Conservation (phyloP, 768 basidiomycete genomes). For the Termitomyces sp. region DNA sequence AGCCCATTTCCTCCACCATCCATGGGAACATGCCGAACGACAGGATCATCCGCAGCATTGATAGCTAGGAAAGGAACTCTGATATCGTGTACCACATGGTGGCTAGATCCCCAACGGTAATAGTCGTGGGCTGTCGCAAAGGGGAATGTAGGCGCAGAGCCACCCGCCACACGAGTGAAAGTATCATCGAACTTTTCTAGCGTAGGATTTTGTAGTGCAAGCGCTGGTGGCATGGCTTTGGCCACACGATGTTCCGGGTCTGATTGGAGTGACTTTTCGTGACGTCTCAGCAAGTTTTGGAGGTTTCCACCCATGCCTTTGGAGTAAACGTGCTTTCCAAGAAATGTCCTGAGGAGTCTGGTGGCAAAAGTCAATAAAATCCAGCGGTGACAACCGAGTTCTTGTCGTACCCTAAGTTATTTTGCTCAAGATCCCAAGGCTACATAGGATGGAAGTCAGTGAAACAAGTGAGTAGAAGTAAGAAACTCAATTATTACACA, state of each 20-base stretch:
- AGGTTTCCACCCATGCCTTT: slow-evolving; percentile 77
- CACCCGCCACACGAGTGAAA: slow-evolving; percentile 65
- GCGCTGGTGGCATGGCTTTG: slow-evolving; percentile 37
- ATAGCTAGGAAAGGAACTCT: slow-evolving; percentile 71
- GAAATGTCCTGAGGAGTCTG: slow-evolving; percentile 51
- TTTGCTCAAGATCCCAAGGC: slow-evolving; percentile 50
- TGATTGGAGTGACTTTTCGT: slow-evolving; percentile 39
- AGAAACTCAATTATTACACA: slow-evolving; percentile 50
- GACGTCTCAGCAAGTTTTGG: slow-evolving; percentile 46
- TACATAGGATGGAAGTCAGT: slow-evolving; percentile 20
- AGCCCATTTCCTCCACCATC: slow-evolving; percentile 46
- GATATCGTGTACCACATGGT: slow-evolving; percentile 52
- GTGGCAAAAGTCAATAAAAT: slow-evolving; percentile 3
- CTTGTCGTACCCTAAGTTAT: slow-evolving; percentile 37
- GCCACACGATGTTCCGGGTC: slow-evolving; percentile 48
- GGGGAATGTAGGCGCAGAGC: slow-evolving; percentile 51
- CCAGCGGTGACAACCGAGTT: slow-evolving; percentile 6
- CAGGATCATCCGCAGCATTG: slow-evolving; percentile 74
- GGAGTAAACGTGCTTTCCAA: slow-evolving; percentile 65
- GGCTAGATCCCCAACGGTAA: slow-evolving; percentile 52
- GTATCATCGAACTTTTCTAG: slow-evolving; percentile 54
- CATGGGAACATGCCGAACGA: slow-evolving; percentile 59
- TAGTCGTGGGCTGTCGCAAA: slow-evolving; percentile 41
- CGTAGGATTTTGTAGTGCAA: slow-evolving; percentile 46
- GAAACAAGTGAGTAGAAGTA: not conserved